These are phyloP conservation scores for Apocynum venetum DNA, from an alignment of 257 asterid species.

Conservation along the genomic window DNA sequence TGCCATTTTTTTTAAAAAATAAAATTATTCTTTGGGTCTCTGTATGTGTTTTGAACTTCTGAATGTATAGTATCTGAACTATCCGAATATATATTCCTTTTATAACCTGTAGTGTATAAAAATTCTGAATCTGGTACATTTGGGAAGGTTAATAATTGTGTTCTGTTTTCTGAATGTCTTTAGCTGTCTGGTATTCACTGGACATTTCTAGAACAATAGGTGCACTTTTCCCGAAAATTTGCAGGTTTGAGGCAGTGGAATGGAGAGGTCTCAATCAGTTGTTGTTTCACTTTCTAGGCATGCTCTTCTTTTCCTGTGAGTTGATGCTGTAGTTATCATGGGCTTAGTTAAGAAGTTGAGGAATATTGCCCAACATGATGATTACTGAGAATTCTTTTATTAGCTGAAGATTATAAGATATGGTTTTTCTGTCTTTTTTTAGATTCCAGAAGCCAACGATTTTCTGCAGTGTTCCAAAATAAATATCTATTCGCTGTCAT, in stretches of 20 bases:
- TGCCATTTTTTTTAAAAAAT: not conserved
- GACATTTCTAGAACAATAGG: not conserved
- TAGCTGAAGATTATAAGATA: not conserved
- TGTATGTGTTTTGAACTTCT: not conserved
- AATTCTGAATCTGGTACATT: not conserved
- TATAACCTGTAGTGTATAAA: not conserved
- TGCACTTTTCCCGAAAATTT: not conserved
- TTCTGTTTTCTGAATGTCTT: not conserved
- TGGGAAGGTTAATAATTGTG: not conserved
- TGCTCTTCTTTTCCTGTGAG: not conserved
- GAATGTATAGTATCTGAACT: not conserved
- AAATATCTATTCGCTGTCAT: not conserved
- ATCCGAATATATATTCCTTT: not conserved
- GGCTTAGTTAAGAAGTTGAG: not conserved
- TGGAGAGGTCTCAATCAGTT: not conserved
- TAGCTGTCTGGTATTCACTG: not conserved
- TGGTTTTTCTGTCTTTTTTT: not conserved
- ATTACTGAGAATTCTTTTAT: not conserved
- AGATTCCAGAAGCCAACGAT: not conserved
- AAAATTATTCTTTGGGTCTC: not conserved
- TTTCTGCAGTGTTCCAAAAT: not conserved
- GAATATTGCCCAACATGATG: not conserved
- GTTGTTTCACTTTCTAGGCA: not conserved
- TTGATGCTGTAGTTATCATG: not conserved
- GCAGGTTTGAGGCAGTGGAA: not conserved